Evolutionary conservation across 371 early-diverging fungal genomes (phyloP), one percentile per base, ranked within the genome.

Genomic region (Syncephalastrum racemosum): DNA sequence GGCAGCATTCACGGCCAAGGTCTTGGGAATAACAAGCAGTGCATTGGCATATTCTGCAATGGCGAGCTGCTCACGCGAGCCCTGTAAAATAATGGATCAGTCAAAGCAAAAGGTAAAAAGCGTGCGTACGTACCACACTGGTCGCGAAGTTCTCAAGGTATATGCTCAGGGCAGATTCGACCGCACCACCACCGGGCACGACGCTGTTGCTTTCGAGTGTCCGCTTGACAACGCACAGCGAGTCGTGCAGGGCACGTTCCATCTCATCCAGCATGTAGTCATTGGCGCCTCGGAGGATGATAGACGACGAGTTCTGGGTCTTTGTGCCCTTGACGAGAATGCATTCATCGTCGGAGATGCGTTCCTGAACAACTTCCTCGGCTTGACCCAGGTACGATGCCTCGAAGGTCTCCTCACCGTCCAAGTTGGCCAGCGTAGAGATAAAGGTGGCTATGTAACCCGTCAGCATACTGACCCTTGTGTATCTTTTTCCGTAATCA

Each of bases 251-350:
- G 24, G 97, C 91, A 61, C 99, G 87, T 73, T 99, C 99, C 98
- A 99, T 99, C 82, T 99, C 99, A 65, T 99, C 99, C 61, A 99
- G 74, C 91, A 95, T 96, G 66, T 90, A 96, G 71, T 99, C 99
- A 72, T 97, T 99, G 42, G 99, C 97, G 49, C 99, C 99, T 65
- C 99, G 94, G 56, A 99, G 85, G 59, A 99, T 93, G 62, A 99
- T 87, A 24, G 98, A 96, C 0, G 92, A 82, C 10, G 93, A 87
- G 50, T 89, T 91, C 68, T 94, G 94, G 53, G 89, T 85, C 82
- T 93, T 94, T 58, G 97, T 94, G 18, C 97, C 98, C 75, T 93
- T 93, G 67, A 99, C 82, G 47, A 99, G 77, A 55, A 99, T 97
- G 73, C 97, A 96, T 65, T 99, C 99, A 71, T 99, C 98, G 68